phyloP scores from a whole-genome alignment of 2,329 filamentous ascomycete genomes.

The Mollisiaceae sp. region DNA sequence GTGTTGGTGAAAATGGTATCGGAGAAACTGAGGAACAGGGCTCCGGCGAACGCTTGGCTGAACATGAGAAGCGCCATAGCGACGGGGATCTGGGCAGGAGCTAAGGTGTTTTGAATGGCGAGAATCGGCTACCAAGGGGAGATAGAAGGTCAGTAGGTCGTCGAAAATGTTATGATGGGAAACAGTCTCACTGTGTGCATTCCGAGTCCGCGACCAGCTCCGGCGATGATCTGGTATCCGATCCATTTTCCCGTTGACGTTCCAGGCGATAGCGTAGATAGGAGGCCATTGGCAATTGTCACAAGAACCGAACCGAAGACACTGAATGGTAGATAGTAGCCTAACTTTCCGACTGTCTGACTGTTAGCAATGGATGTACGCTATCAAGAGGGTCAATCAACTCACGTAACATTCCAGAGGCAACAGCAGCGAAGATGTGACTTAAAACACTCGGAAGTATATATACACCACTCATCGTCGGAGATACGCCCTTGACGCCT shows the following conservation, averaged over 20 bases:
- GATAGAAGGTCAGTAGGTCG: too few species aligned
- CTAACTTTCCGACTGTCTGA: conserved; percentile 32
- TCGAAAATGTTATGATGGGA: too few species aligned
- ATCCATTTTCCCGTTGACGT: conserved; percentile 33
- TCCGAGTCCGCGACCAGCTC: conserved; percentile 30
- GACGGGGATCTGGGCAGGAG: conserved; percentile 38
- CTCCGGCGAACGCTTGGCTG: conserved; percentile 40
- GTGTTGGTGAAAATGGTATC: conserved; percentile 43
- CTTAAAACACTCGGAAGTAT: conserved; percentile 32
- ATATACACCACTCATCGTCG: conserved; percentile 36
- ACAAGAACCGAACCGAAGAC: conserved; percentile 39
- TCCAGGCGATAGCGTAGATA: conserved; percentile 38
- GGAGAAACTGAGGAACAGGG: conserved; percentile 40
- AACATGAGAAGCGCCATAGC: conserved; percentile 45
- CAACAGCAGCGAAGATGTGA: conserved; percentile 21
- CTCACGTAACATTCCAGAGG: conserved; percentile 29
- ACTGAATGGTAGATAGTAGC: conserved; percentile 44
- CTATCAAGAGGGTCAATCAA: not conserved
- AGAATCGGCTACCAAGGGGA: conserved; percentile 29
- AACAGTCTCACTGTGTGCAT: conserved; percentile 32
- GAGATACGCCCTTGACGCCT: conserved; percentile 34
- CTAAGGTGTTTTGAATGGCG: conserved; percentile 43
- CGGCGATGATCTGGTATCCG: conserved; percentile 37
- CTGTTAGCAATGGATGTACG: not conserved
- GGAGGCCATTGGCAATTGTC: conserved; percentile 43